Conservation (phyloP, 805 yeast genomes). For the Nakazawaea wickerhamii region DNA sequence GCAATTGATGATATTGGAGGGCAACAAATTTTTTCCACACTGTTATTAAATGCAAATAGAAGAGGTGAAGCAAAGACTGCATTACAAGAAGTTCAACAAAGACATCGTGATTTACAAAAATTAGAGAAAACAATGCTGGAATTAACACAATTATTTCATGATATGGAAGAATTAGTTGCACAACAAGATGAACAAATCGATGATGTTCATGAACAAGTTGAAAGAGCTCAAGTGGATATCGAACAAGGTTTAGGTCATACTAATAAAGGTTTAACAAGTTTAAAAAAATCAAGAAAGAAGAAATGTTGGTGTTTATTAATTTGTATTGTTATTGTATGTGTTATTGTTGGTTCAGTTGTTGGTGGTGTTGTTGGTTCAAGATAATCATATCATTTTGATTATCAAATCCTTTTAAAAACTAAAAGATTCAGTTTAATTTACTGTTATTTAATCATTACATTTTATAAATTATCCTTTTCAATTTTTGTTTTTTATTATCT, state of each 20-base stretch:
- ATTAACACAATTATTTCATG: conserved; percentile 88
- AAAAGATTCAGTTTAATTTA: too few relatives aligned
- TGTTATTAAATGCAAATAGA: conserved; percentile 78
- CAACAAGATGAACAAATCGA: conserved; percentile 90
- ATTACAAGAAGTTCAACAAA: conserved; percentile 88
- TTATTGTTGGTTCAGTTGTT: conserved; percentile 66
- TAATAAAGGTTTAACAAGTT: conserved; percentile 80
- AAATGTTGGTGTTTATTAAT: conserved; percentile 80
- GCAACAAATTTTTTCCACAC: conserved; percentile 92
- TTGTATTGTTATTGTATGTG: conserved; percentile 49
- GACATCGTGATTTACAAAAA: conserved; percentile 92
- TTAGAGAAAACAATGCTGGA: conserved; percentile 95
- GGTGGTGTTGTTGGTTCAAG: conserved; percentile 41
- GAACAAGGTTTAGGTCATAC: conserved; percentile 95
- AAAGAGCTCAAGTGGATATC: conserved; percentile 80
- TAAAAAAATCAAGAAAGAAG: conserved; percentile 86
- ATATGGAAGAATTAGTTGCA: conserved; percentile 93
- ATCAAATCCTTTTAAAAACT: not conserved
- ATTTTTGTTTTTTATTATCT: not conserved
- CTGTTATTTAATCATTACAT: too few relatives aligned
- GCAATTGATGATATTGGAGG: conserved; percentile 82
- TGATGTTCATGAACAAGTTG: conserved; percentile 76
- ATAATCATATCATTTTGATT: not conserved
- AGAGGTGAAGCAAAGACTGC: conserved; percentile 95
- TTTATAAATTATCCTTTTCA: not conserved